These are phyloP conservation scores for Elaeis guineensis DNA, from an alignment of 176 grass and related monocot species.

Conservation along the genomic window DNA sequence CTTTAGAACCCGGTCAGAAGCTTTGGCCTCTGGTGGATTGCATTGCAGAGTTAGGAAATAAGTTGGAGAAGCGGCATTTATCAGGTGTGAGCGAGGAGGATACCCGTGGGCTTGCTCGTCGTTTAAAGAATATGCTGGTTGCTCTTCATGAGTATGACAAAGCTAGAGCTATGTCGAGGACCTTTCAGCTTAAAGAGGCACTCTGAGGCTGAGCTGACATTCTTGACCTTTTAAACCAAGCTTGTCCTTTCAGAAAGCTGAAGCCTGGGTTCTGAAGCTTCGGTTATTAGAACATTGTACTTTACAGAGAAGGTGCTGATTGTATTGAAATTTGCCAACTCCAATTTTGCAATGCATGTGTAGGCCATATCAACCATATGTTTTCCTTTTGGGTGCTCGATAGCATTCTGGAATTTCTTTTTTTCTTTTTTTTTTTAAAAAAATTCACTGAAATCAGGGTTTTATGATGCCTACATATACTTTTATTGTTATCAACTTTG, in stretches of 20 bases:
- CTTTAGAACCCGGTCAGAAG: conserved; percentile 20
- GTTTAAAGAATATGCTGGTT: conserved; percentile 66
- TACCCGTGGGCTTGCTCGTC: conserved; percentile 49
- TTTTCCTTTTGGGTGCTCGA: too few relatives aligned
- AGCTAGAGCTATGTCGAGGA: conserved; percentile 63
- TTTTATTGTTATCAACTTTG: too few relatives aligned
- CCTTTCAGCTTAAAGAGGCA: conserved; percentile 84
- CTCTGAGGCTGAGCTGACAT: conserved; percentile 26
- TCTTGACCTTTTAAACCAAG: conserved; percentile 5
- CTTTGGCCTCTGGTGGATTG: conserved; percentile 56
- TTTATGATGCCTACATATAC: too few relatives aligned
- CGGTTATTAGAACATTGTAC: too few relatives aligned
- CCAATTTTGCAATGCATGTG: too few relatives aligned
- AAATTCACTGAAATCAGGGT: too few relatives aligned
- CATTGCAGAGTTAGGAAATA: conserved; percentile 59
- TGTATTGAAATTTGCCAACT: too few relatives aligned
- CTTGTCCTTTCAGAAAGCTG: background rate
- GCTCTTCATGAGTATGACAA: conserved; percentile 75
- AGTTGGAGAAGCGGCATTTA: conserved; percentile 46
- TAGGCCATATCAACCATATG: too few relatives aligned
- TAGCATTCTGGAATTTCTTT: too few relatives aligned
- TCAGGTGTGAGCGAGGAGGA: conserved; percentile 56
- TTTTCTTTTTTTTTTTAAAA: too few relatives aligned
- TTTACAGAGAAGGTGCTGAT: too few relatives aligned
- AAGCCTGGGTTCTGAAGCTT: too few relatives aligned